Evolutionary conservation across 139 green algal species (phyloP).

Genomic region (Picochlorum sp.): DNA sequence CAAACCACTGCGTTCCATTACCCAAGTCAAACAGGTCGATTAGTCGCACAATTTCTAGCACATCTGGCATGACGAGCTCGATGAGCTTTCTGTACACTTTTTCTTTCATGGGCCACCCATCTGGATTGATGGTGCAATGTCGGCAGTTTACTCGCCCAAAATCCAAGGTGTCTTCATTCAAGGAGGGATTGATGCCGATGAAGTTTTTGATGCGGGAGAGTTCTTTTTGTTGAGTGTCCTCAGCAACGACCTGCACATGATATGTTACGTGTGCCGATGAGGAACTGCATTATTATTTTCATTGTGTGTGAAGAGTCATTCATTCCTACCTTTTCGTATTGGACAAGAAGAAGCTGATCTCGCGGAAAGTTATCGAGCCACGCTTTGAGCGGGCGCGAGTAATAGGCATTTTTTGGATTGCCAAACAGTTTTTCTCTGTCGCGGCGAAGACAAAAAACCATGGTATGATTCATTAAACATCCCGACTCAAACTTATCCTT

Average conservation of each 20-base stretch:
- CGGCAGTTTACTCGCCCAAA: background rate
- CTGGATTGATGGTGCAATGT: conserved; percentile 12
- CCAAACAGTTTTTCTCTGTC: background rate
- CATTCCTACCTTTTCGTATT: background rate
- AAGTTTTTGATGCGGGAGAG: background rate
- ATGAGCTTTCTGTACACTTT: conserved; percentile 10
- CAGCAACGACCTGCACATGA: too few relatives aligned
- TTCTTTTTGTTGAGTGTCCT: background rate
- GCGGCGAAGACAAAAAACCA: background rate
- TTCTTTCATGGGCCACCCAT: conserved; percentile 15
- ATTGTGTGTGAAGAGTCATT: too few relatives aligned
- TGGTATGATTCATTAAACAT: conserved; percentile 9
- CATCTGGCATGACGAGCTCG: conserved; percentile 2
- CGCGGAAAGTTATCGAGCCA: background rate
- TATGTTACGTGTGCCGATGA: too few relatives aligned
- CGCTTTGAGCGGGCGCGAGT: background rate
- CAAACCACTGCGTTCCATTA: conserved; percentile 5
- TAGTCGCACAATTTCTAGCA: background rate
- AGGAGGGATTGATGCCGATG: background rate
- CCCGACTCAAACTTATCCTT: conserved; percentile 11
- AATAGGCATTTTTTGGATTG: background rate
- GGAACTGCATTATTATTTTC: too few relatives aligned
- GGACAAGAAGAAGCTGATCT: background rate
- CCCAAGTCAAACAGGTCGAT: background rate
- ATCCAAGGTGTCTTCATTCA: background rate